These are phyloP conservation scores for Prunus dulcis DNA, from an alignment of 306 rosid genomes.

Conservation along the genomic window DNA sequence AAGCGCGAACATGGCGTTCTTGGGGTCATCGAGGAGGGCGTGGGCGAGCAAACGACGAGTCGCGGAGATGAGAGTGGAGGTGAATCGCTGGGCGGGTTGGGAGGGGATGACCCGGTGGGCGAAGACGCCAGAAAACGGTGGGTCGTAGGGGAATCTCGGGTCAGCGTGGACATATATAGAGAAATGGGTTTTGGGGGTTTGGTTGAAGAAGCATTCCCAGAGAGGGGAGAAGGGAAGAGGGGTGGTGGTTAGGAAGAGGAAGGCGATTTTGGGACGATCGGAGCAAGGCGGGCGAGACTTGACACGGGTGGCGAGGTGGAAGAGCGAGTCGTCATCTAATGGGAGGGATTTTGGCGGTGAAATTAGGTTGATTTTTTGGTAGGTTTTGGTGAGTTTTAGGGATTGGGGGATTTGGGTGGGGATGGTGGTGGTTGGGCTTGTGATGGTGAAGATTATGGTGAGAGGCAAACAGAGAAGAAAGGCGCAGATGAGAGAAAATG, in stretches of 20 bases:
- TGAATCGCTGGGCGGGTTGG: constrained; percentile 32
- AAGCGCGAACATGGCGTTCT: constrained; percentile 58
- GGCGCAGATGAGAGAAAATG: constrained; percentile 52
- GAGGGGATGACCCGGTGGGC: constrained; percentile 49
- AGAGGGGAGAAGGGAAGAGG: constrained; percentile 69
- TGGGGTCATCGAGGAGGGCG: constrained; percentile 53
- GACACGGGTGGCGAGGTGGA: constrained; percentile 35
- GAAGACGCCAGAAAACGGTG: constrained; percentile 62
- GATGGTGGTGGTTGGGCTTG: constrained; percentile 10
- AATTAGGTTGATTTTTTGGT: neutral
- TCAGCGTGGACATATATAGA: constrained; percentile 72
- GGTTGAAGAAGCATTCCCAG: constrained; percentile 57
- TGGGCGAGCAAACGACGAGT: constrained; percentile 62
- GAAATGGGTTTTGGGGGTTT: constrained; percentile 31
- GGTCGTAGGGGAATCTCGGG: constrained; percentile 37
- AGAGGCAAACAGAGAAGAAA: constrained; percentile 57
- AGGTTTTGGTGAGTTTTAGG: neutral
- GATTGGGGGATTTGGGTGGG: neutral
- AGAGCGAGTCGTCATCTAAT: constrained; percentile 32
- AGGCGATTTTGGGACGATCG: constrained; percentile 44
- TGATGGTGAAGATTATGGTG: constrained; percentile 54
- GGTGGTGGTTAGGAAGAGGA: constrained; percentile 58
- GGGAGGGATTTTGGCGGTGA: constrained; percentile 5
- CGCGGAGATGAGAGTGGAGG: constrained; percentile 54
- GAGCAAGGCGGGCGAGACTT: constrained; percentile 22